Percentiles rank a stretch among this genome's conserved stretches.
Conservation (phyloP, 2,329 filamentous ascomycete genomes). For the Apiospora malaysiana region DNA sequence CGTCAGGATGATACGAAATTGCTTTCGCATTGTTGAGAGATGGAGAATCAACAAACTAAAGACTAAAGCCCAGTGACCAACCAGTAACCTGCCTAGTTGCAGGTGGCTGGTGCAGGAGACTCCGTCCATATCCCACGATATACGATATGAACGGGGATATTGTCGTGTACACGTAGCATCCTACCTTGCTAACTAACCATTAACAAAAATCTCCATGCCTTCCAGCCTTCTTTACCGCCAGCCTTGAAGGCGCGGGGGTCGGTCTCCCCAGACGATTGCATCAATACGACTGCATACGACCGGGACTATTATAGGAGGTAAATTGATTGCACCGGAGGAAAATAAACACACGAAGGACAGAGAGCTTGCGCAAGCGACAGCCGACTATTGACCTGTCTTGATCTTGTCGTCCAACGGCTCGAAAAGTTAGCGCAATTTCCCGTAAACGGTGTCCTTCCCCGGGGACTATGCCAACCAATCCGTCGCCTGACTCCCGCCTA, state of each 20-base stretch:
- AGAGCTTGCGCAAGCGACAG: constrained; percentile 5
- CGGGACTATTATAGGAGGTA: neutral
- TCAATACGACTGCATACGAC: neutral
- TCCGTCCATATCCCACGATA: too few species aligned
- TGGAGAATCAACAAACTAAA: neutral
- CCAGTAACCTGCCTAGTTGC: neutral
- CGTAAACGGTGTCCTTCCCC: neutral
- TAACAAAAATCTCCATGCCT: neutral
- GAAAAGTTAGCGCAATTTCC: neutral
- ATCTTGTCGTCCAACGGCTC: neutral
- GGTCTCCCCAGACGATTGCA: too few species aligned
- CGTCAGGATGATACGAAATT: constrained; percentile 2
- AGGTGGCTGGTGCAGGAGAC: neutral
- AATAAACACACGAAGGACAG: neutral
- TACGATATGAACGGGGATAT: constrained; percentile 5
- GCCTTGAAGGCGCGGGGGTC: too few species aligned
- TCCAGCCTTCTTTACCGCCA: too few species aligned
- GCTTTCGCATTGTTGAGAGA: neutral
- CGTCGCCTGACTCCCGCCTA: constrained; percentile 1
- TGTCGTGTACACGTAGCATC: neutral
- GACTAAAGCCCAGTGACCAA: neutral
- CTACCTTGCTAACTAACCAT: too few species aligned
- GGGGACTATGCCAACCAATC: constrained; percentile 15
- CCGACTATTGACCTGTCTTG: neutral
- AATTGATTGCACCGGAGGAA: neutral